These are phyloP conservation scores for Pseudocercospora crystallina DNA, from an alignment of 2,329 filamentous ascomycete species.

Conservation along the genomic window DNA sequence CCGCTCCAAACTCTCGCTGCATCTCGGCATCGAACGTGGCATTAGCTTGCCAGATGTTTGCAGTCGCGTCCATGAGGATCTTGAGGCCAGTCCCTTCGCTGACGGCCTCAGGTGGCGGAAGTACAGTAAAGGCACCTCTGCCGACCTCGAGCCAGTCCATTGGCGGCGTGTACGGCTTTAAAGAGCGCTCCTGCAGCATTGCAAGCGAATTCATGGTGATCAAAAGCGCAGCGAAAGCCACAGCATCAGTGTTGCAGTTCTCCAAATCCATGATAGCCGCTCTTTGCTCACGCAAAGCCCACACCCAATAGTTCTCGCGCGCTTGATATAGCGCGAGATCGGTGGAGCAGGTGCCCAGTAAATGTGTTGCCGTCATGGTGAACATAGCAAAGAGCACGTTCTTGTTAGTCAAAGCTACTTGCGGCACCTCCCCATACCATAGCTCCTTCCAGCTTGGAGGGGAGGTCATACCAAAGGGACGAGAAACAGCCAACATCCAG, in stretches of 20 bases:
- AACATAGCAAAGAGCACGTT: conserved; percentile 28
- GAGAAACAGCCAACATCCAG: conserved; percentile 26
- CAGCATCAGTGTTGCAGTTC: conserved; percentile 30
- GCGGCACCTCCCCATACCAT: conserved; percentile 27
- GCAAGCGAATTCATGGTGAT: conserved; percentile 33
- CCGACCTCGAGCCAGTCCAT: conserved; percentile 36
- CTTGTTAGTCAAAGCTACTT: conserved; percentile 24
- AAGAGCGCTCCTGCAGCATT: conserved; percentile 29
- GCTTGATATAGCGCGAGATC: conserved; percentile 22
- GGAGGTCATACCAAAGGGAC: conserved; percentile 27
- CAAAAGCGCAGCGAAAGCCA: conserved; percentile 31
- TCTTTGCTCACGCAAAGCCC: conserved; percentile 31
- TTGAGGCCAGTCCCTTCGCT: conserved; percentile 26
- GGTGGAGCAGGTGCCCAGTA: conserved; percentile 19
- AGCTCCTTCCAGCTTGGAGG: conserved; percentile 27
- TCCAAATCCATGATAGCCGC: conserved; percentile 28
- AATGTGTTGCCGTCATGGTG: conserved; percentile 27
- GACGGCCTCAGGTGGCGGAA: conserved; percentile 24
- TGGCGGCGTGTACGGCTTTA: conserved; percentile 32
- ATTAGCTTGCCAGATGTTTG: conserved; percentile 24
- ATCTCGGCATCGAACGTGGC: conserved; percentile 22
- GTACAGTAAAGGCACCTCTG: conserved; percentile 28
- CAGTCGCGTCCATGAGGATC: conserved; percentile 26
- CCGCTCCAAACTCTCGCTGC: conserved; percentile 24
- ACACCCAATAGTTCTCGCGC: conserved; percentile 26